These are phyloP conservation scores for Claviceps sp. DNA, from an alignment of 2,329 filamentous ascomycete species.

Conservation along the genomic window DNA sequence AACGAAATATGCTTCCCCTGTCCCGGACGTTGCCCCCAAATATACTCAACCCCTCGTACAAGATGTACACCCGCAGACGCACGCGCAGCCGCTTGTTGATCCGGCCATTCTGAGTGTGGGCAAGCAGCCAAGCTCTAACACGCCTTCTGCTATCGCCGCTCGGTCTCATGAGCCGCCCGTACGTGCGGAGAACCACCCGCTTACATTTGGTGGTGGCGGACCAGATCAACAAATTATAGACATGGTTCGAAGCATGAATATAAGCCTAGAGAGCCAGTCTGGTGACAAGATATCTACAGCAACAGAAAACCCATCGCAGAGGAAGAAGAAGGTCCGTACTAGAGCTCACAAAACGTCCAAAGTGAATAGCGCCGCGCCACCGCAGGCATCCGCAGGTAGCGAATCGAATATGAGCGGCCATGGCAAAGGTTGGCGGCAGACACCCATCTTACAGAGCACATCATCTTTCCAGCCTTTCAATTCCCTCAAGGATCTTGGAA, in stretches of 20 bases:
- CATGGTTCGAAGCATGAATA: conserved; percentile 14
- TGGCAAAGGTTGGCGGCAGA: conserved; percentile 46
- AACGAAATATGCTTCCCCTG: conserved; percentile 15
- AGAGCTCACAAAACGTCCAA: conserved; percentile 21
- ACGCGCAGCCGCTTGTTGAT: conserved; percentile 49
- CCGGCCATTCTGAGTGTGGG: conserved; percentile 68
- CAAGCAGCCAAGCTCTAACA: conserved; percentile 23
- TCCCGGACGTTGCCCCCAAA: conserved; percentile 8
- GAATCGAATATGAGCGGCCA: conserved; percentile 17
- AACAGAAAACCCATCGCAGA: conserved; percentile 14
- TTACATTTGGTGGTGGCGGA: conserved; percentile 2
- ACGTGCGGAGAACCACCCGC: conserved; percentile 1
- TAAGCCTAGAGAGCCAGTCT: conserved; percentile 9
- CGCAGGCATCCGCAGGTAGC: conserved; percentile 14
- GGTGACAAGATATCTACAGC: conserved; percentile 10
- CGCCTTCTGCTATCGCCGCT: conserved; percentile 12
- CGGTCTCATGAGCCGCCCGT: conserved; percentile 4
- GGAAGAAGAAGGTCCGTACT: conserved; percentile 17
- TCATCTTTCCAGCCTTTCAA: conserved; percentile 50
- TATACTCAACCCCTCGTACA: conserved; percentile 12
- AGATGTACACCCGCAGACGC: conserved; percentile 12
- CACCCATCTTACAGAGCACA: conserved; percentile 45
- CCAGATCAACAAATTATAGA: conserved; percentile 14
- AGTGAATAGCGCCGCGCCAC: conserved; percentile 12
- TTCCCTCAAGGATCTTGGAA: conserved; percentile 43